Conservation (phyloP, 805 yeast genomes). For the Yarrowia yakushimensis region DNA sequence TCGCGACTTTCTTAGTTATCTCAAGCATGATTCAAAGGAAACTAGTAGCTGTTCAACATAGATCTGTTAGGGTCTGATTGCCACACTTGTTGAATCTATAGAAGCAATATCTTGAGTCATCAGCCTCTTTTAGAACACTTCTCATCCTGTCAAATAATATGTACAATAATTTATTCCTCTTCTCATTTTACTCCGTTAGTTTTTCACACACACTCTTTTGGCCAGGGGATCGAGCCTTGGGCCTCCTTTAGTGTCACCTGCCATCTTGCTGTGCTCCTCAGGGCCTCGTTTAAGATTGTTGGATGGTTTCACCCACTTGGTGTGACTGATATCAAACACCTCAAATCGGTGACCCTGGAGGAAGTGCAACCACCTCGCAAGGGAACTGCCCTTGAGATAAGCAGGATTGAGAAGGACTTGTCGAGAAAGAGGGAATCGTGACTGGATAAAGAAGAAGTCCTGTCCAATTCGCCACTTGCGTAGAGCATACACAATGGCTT, state of each 20-base stretch:
- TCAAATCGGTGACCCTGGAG: not conserved
- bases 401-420: not conserved
- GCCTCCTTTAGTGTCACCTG: not conserved
- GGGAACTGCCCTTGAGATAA: not conserved
- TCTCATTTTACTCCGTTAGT: not conserved
- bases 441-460: not conserved
- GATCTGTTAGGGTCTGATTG: too few relatives aligned
- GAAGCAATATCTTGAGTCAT: too few relatives aligned
- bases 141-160: too few relatives aligned
- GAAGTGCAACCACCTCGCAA: conserved; percentile 2
- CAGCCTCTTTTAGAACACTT: too few relatives aligned
- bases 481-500: not conserved
- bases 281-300: not conserved
- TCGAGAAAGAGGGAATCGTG: not conserved
- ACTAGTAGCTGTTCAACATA: too few relatives aligned
- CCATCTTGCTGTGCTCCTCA: not conserved
- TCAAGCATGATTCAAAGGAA: too few relatives aligned
- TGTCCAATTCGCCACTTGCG: conserved; percentile 8
- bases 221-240: not conserved
- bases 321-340: not conserved
- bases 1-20: too few relatives aligned
- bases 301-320: not conserved
- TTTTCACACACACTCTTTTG: not conserved
- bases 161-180: not conserved
- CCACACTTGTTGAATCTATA: too few relatives aligned